A percentile compares a stretch with the other conserved stretches of the same genome.
Conservation (phyloP, 2,329 filamentous ascomycete species). For the Aspergillus spinulosporus region DNA sequence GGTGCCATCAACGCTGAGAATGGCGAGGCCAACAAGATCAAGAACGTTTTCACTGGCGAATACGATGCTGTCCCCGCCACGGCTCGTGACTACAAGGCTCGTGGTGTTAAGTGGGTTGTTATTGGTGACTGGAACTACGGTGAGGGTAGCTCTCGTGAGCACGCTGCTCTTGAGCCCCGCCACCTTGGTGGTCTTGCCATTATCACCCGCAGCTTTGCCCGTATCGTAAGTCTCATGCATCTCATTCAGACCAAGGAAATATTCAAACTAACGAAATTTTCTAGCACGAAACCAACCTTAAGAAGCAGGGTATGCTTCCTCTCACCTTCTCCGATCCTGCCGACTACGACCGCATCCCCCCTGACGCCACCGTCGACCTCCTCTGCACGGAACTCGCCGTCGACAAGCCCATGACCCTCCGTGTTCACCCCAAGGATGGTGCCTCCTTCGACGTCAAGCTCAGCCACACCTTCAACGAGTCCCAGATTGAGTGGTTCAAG, state of each 20-base stretch:
- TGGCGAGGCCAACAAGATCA: slow-evolving; percentile 95
- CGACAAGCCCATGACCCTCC: slow-evolving; percentile 88
- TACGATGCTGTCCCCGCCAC: slow-evolving; percentile 88
- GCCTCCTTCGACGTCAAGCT: slow-evolving; percentile 78
- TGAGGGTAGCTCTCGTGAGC: slow-evolving; percentile 95
- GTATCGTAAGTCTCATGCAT: slow-evolving; percentile 63
- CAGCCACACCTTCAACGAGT: slow-evolving; percentile 95
- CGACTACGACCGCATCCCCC: slow-evolving; percentile 96
- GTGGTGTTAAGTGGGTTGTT: slow-evolving; percentile 95
- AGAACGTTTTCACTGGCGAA: slow-evolving; percentile 82
- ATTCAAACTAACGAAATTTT: slow-evolving; percentile 19
- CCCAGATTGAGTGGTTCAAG: slow-evolving; percentile 99
- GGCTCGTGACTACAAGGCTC: slow-evolving; percentile 97
- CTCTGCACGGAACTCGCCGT: slow-evolving; percentile 85
- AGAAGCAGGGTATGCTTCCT: slow-evolving; percentile 99
- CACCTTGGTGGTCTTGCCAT: slow-evolving; percentile 97
- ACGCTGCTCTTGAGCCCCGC: slow-evolving; percentile 94
- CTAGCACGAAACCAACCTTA: slow-evolving; percentile 97
- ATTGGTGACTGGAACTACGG: slow-evolving; percentile 99
- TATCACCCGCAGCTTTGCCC: slow-evolving; percentile 91
- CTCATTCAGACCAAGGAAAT: neutral
- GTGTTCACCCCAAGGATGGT: slow-evolving; percentile 88
- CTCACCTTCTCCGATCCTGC: slow-evolving; percentile 91
- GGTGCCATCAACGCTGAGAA: slow-evolving; percentile 96
- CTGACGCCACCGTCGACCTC: slow-evolving; percentile 89